Conservation (phyloP, 345 rosid genomes). For the Eucalyptus camaldulensis region DNA sequence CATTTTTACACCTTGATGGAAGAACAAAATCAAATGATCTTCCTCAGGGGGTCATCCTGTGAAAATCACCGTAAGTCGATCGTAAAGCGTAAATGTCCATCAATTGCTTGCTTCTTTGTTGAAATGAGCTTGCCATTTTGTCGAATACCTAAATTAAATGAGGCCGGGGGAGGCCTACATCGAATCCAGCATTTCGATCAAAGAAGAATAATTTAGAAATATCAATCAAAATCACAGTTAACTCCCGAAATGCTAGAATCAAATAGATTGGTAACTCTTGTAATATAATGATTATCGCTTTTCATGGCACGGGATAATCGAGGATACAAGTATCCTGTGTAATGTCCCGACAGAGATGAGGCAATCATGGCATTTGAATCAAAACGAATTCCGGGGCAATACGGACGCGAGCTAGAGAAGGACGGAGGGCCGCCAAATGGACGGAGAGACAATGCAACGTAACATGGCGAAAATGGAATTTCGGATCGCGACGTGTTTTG, state of each 20-base stretch:
- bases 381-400: background rate
- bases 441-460: background rate
- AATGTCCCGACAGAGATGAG: background rate
- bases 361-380: background rate
- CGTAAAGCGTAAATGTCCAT: background rate
- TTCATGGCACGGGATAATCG: background rate
- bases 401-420: accelerated
- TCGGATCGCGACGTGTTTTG: background rate
- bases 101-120: background rate
- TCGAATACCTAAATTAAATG: background rate
- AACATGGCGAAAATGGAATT: background rate
- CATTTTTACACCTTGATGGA: background rate
- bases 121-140: background rate
- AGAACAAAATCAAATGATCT: background rate
- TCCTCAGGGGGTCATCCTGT: accelerated
- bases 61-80: accelerated
- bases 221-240: too few species aligned
- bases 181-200: background rate
- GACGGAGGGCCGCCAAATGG: background rate
- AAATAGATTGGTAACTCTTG: too few species aligned
- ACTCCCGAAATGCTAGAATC: accelerated
- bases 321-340: too few species aligned
- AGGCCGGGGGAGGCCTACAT: background rate
- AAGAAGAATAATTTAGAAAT: too few species aligned
- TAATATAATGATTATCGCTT: background rate